phyloP scores from a whole-genome alignment of 1,284 basidiomycete species.

The Heliocybe sulcata region DNA sequence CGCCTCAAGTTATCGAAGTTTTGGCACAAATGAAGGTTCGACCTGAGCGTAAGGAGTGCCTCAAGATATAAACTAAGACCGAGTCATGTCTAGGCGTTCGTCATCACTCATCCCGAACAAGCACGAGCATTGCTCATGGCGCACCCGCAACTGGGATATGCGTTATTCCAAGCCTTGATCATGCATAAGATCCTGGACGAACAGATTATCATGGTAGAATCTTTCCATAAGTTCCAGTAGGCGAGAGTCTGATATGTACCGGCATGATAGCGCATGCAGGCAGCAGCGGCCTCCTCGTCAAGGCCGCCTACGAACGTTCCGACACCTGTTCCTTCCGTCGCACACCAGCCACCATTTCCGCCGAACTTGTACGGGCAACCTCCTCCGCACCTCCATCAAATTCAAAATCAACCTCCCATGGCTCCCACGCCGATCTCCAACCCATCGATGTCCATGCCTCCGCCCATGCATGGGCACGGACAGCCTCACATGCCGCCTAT shows the following conservation, averaged over 20 bases:
- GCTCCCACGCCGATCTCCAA: slow-evolving; percentile 17
- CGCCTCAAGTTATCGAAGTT: slow-evolving; percentile 89
- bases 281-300: slow-evolving; percentile 24
- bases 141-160: slow-evolving; percentile 93
- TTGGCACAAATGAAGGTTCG: slow-evolving; percentile 95
- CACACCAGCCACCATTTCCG: slow-evolving; percentile 17
- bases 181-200: slow-evolving; percentile 94
- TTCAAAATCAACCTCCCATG: too few relatives aligned
- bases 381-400: slow-evolving; percentile 26
- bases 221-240: background rate
- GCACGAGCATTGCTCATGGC: slow-evolving; percentile 73
- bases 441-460: slow-evolving; percentile 21
- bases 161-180: slow-evolving; percentile 92
- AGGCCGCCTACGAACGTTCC: slow-evolving; percentile 16
- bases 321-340: slow-evolving; percentile 21
- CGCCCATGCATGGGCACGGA: slow-evolving; percentile 19
- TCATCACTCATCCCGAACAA: slow-evolving; percentile 87
- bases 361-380: slow-evolving; percentile 11
- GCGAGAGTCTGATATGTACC: background rate
- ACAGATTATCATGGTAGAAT: slow-evolving; percentile 62
- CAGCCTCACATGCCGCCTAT: slow-evolving; percentile 9
- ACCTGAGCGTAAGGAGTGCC: slow-evolving; percentile 5
- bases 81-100: slow-evolving; percentile 52
- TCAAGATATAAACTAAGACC: background rate
- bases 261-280: slow-evolving; percentile 49